These are phyloP conservation scores for Syncephalis fuscata DNA, from an alignment of 371 early-diverging fungal species.

Conservation along the genomic window DNA sequence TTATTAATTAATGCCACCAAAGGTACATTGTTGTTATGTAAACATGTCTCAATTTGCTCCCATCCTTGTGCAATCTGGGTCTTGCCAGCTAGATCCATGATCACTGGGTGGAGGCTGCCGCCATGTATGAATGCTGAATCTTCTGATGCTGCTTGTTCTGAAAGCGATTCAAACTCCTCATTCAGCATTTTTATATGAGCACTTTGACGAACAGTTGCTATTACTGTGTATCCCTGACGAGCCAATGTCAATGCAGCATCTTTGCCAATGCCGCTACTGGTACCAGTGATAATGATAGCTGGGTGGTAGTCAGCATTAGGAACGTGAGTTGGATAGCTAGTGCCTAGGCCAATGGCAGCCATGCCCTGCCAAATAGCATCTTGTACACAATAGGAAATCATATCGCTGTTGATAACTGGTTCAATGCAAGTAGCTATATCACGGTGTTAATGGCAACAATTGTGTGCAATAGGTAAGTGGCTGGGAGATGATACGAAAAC, in stretches of 20 bases:
- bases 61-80: background rate
- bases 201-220: constrained; percentile 3
- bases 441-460: no score
- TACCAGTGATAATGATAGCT: constrained; percentile 6
- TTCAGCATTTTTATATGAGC: constrained; percentile 1
- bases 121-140: constrained; percentile 2
- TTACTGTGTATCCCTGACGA: constrained; percentile 5
- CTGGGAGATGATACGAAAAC: no score
- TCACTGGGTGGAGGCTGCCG: background rate
- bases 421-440: no score
- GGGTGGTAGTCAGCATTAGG: constrained; percentile 4
- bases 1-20: background rate
- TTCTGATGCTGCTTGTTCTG: background rate
- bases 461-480: no score
- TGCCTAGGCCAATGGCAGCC: background rate
- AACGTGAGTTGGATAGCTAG: background rate
- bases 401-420: no score
- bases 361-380: no score
- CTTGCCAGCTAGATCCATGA: background rate
- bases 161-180: background rate
- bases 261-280: constrained; percentile 4
- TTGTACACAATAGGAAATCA: no score
- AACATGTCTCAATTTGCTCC: constrained; percentile 1
- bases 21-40: background rate
- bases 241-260: constrained; percentile 3